These are phyloP conservation scores for Xylaria sp. DNA, from an alignment of 2,329 filamentous ascomycete species.

Conservation along the genomic window DNA sequence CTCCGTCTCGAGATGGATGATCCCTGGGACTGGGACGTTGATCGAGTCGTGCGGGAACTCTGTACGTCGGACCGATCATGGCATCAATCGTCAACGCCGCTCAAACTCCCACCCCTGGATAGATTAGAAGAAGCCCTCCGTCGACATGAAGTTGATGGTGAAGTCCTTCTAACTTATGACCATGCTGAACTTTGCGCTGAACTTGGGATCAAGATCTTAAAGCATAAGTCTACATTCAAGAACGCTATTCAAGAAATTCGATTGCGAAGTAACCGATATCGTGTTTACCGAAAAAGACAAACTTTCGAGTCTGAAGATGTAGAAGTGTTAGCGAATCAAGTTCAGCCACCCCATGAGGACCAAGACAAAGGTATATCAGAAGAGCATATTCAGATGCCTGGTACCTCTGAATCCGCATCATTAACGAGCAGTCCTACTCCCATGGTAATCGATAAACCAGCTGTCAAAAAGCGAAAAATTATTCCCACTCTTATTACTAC, in stretches of 20 bases:
- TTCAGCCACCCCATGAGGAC: background rate
- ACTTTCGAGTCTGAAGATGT: slow-evolving; percentile 37
- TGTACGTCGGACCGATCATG: slow-evolving; percentile 66
- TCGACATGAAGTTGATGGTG: slow-evolving; percentile 73
- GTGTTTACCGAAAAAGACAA: slow-evolving; percentile 43
- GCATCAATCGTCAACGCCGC: slow-evolving; percentile 51
- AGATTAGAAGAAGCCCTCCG: slow-evolving; percentile 66
- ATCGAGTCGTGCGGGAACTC: slow-evolving; percentile 73
- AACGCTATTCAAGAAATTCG: slow-evolving; percentile 69
- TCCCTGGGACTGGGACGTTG: slow-evolving; percentile 79
- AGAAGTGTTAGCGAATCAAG: slow-evolving; percentile 14
- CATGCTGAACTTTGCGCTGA: slow-evolving; percentile 63
- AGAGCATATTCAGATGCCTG: background rate
- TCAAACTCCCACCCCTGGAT: slow-evolving; percentile 62
- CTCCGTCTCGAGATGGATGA: slow-evolving; percentile 58
- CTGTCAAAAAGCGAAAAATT: slow-evolving; percentile 46
- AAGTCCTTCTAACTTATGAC: slow-evolving; percentile 69
- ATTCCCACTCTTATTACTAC: slow-evolving; percentile 41
- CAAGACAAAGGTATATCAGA: background rate
- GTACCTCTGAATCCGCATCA: background rate
- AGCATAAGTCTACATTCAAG: slow-evolving; percentile 68
- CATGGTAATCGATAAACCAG: slow-evolving; percentile 14
- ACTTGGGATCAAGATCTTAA: slow-evolving; percentile 67
- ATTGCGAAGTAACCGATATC: slow-evolving; percentile 62
- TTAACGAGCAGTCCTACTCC: background rate